Conservation (phyloP, 257 asterid genomes). For the Solanum habrochaites region DNA sequence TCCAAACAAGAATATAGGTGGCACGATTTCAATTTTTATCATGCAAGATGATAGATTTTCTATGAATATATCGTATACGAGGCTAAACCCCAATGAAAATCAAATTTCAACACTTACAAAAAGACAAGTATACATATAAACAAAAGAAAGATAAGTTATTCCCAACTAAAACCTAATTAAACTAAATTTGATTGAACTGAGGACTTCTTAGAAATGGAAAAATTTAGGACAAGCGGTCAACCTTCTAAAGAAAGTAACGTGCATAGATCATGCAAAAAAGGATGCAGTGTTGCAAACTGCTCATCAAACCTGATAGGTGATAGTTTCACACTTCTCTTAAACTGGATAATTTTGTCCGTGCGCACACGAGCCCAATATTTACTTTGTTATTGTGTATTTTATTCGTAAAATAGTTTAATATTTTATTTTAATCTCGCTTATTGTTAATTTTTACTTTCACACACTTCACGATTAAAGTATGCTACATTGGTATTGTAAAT, state of each 20-base stretch:
- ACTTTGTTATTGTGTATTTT: too few species aligned
- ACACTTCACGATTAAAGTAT: too few species aligned
- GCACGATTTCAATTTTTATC: background rate
- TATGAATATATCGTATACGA: background rate
- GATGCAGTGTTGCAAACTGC: background rate
- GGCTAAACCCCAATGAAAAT: background rate
- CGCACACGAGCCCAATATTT: too few species aligned
- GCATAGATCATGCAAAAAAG: background rate
- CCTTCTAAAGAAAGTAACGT: background rate
- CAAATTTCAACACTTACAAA: background rate
- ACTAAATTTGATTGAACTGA: background rate
- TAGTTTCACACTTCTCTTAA: background rate
- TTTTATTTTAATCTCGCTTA: too few species aligned
- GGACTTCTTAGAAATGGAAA: background rate
- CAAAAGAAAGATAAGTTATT: background rate
- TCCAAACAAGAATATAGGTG: too few species aligned
- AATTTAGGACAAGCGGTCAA: background rate
- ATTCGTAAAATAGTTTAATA: too few species aligned
- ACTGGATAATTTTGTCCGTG: too few species aligned
- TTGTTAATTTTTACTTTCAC: too few species aligned
- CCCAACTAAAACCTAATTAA: background rate
- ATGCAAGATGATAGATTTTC: background rate
- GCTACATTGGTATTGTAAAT: too few species aligned
- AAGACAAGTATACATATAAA: background rate
- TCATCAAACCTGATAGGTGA: background rate